These are phyloP conservation scores for Coemansia sp. DNA, from an alignment of 192 early-diverging fungal species.

Conservation along the genomic window DNA sequence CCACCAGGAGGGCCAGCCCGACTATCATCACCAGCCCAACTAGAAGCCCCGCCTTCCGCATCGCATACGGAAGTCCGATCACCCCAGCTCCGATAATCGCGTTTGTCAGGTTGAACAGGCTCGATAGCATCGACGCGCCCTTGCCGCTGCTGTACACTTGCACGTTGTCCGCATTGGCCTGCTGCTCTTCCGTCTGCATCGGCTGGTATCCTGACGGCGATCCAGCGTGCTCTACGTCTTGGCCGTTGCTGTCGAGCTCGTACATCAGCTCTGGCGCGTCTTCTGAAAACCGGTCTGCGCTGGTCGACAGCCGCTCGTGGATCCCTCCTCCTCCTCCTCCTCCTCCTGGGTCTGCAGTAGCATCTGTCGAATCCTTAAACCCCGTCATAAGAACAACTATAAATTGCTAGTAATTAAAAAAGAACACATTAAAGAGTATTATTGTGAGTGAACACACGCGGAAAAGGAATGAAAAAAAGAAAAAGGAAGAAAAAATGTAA, in stretches of 20 bases:
- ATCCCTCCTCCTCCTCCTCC: no score
- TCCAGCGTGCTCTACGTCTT: neutral
- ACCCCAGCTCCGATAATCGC: slow-evolving; percentile 91
- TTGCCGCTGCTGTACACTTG: slow-evolving; percentile 1
- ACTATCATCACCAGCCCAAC: slow-evolving; percentile 56
- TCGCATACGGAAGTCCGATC: slow-evolving; percentile 82
- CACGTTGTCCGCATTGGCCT: neutral
- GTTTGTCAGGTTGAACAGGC: slow-evolving; percentile 85
- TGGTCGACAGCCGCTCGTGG: slow-evolving; percentile 12
- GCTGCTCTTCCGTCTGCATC: neutral
- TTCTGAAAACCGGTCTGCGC: slow-evolving; percentile 5
- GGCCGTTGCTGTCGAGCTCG: neutral
- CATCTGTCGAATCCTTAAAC: slow-evolving; percentile 7
- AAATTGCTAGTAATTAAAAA: neutral
- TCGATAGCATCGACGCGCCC: slow-evolving; percentile 48
- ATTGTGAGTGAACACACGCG: neutral
- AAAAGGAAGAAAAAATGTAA: neutral
- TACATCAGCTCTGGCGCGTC: slow-evolving; percentile 2
- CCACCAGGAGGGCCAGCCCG: slow-evolving; percentile 56
- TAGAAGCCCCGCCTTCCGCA: slow-evolving; percentile 75
- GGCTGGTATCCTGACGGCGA: neutral
- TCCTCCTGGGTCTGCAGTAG: neutral
- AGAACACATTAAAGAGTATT: neutral
- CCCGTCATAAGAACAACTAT: neutral
- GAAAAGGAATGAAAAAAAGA: neutral